Conservation (phyloP, 139 green algal species). For the Chlorella vulgaris region DNA sequence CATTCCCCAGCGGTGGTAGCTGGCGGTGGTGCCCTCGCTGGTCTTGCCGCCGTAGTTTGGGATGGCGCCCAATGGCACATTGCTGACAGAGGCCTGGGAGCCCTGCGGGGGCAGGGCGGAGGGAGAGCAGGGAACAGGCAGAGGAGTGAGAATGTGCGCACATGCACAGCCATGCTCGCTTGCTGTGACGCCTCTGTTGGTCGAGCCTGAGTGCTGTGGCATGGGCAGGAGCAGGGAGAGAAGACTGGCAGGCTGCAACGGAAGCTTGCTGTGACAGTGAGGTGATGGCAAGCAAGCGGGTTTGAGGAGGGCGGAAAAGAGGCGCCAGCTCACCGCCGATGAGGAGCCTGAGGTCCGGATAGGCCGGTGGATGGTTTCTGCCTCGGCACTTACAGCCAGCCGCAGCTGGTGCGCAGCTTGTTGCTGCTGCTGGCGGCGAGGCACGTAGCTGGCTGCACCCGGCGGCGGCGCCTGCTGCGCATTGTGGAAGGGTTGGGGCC, state of each 20-base stretch:
- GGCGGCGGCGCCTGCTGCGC: not conserved
- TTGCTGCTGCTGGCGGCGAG: conserved; percentile 15
- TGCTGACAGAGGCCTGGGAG: not conserved
- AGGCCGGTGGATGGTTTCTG: conserved; percentile 27
- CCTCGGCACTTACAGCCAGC: conserved; percentile 8
- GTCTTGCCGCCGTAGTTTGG: conserved; percentile 51
- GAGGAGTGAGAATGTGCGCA: not conserved
- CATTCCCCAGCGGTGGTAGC: conserved; percentile 31
- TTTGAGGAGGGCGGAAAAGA: too few relatives aligned
- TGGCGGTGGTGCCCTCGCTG: conserved; percentile 19
- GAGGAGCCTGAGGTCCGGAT: not conserved
- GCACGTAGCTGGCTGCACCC: conserved; percentile 4
- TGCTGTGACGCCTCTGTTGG: too few relatives aligned
- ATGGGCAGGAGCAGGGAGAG: too few relatives aligned
- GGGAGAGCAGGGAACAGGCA: not conserved
- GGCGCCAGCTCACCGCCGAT: not conserved
- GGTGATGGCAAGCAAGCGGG: too few relatives aligned
- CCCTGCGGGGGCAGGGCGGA: not conserved
- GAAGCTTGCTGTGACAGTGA: not conserved
- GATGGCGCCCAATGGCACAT: conserved; percentile 28
- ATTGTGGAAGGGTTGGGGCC: not conserved
- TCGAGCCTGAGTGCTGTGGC: too few relatives aligned
- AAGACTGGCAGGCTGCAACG: not conserved
- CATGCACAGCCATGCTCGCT: not conserved
- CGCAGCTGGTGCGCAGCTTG: not conserved